A percentile compares a stretch with the other conserved stretches of the same genome.
Conservation (phyloP, 169 alveolate genomes). For the Plasmodium cynomolgi region DNA sequence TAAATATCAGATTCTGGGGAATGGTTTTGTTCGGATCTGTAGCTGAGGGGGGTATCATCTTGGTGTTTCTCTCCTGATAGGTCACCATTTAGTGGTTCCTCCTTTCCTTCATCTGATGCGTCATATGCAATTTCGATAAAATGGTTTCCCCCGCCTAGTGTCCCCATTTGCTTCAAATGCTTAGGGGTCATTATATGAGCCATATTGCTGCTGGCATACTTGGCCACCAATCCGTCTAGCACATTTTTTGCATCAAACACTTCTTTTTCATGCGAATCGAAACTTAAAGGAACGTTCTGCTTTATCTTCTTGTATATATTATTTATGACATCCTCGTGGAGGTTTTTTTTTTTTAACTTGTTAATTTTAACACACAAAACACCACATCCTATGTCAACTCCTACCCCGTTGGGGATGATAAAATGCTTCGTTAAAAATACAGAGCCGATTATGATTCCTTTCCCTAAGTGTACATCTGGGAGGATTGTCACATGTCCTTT, state of each 20-base stretch:
- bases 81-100: neutral
- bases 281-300: constrained; percentile 56
- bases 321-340: constrained; percentile 33
- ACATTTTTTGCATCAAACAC: constrained; percentile 44
- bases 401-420: constrained; percentile 82
- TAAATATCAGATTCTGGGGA: constrained; percentile 76
- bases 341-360: constrained; percentile 56
- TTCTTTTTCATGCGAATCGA: constrained; percentile 70
- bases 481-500: constrained; percentile 82
- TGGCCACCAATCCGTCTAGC: constrained; percentile 28
- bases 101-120: neutral
- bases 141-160: constrained; percentile 86
- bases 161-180: constrained; percentile 81
- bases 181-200: constrained; percentile 48
- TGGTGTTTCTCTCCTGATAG: neutral
- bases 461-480: constrained; percentile 86
- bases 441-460: constrained; percentile 82
- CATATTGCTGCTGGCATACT: constrained; percentile 38
- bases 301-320: constrained; percentile 35
- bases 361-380: constrained; percentile 76
- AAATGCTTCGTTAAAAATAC: constrained; percentile 77
- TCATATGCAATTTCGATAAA: constrained; percentile 82
- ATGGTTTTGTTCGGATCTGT: neutral
- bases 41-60: neutral
- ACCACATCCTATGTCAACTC: constrained; percentile 84